Evolutionary conservation across 352 stramenopile species (phyloP), one percentile per base, ranked within the genome.

Genomic region (Phytophthora cactorum): DNA sequence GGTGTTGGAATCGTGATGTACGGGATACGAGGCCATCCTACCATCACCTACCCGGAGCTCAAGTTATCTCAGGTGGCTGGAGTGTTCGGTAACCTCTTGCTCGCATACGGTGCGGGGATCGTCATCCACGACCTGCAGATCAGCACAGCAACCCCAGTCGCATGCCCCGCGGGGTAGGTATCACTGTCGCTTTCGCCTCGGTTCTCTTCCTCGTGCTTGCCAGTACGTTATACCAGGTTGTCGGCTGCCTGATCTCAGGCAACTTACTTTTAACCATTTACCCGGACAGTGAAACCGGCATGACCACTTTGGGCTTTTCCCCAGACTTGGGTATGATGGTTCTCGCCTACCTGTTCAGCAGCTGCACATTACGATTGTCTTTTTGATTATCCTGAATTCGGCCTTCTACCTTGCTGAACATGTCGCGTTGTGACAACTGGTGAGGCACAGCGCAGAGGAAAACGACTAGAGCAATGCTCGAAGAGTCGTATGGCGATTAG

Each of bases 241-340:
- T 88, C 3, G 82, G 82, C 6, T 89, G 82, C 65, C 82, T 88
- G 67, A 89, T 91, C 54, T 77, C 74, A 5, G 77, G 81, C 34
- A 91, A 91, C 70, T 51, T 92, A 59, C 67, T 90, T 5, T 92
- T 88, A 58, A 79, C 79, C 7, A 88, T 92, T 47, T 86, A 78
- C 71, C 74, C 75, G 5, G 58, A 81, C 55, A 12, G 28, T 4
- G 58, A 66, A 0, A 78, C 70, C 0, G 68, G 67, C 1, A 25
- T 82, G n/a, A 74, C 72, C 0, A 58, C 59, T 5, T 60, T 88
- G 6, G 81, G 81, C 7, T 87, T 88, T 56, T 44, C 55, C 28
- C 66, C 79, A 0, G 67, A 79, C 63, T 75, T 77, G 60, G 77
- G 77, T n/a, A 59, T 62, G 3, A 64, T 85, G 7, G 74, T 84